Percentiles rank a stretch among this genome's conserved stretches.
phyloP scores from a whole-genome alignment of 2,329 filamentous ascomycete species.

The Thyridium curvatum region DNA sequence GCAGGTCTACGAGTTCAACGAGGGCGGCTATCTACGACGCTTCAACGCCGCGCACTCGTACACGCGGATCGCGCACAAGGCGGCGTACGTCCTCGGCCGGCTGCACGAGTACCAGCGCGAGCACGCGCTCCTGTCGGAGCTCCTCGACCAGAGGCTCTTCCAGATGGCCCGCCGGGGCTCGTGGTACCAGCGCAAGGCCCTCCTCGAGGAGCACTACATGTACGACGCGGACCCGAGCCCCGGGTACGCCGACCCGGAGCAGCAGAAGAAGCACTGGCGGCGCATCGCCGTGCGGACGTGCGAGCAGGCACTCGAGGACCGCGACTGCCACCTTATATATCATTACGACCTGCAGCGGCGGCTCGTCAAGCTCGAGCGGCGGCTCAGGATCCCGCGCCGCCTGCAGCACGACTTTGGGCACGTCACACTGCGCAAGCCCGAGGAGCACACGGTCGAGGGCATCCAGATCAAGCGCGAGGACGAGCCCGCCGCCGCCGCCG shows the following conservation, averaged over 20 bases:
- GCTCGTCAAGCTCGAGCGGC: conserved; percentile 82
- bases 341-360: conserved; percentile 95
- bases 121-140: conserved; percentile 64
- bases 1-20: conserved; percentile 69
- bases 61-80: conserved; percentile 88
- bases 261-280: conserved; percentile 79
- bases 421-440: conserved; percentile 68
- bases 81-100: conserved; percentile 69
- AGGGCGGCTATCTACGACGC: conserved; percentile 81
- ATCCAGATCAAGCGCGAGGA: conserved; percentile 65
- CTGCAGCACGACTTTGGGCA: conserved; percentile 92
- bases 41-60: conserved; percentile 92
- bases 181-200: conserved; percentile 94
- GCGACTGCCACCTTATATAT: conserved; percentile 83
- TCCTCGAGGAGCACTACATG: conserved; percentile 96
- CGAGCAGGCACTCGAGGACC: conserved; percentile 79
- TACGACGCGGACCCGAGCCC: conserved; percentile 46
- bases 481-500: conserved; percentile 11
- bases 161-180: conserved; percentile 77
- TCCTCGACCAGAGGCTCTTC: conserved; percentile 77
- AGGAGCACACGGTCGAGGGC: conserved; percentile 70
- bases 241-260: conserved; percentile 27
- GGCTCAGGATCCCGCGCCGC: conserved; percentile 73
- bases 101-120: conserved; percentile 77
- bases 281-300: conserved; percentile 71